Conservation (phyloP, 352 stramenopile species). For the Phytopythium vexans region DNA sequence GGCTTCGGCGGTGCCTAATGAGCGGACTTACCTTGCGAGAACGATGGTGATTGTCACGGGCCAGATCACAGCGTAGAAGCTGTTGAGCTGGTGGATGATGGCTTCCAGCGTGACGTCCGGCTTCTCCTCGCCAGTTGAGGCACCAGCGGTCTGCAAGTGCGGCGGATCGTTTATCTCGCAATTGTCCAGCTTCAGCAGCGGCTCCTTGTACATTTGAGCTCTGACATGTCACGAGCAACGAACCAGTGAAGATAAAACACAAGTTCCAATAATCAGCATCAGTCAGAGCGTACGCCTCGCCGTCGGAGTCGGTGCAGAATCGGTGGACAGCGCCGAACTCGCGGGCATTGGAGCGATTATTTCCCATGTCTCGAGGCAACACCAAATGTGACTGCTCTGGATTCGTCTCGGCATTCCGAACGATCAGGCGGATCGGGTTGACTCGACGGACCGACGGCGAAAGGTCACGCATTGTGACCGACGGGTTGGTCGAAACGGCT, state of each 20-base stretch:
- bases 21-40: conserved; percentile 38
- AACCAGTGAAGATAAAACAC: too few species aligned
- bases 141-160: conserved; percentile 15
- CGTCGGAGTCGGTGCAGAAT: conserved; percentile 21
- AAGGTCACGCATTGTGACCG: too few species aligned
- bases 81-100: conserved; percentile 66
- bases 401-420: too few species aligned
- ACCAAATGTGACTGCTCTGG: too few species aligned
- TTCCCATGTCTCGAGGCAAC: conserved; percentile 24
- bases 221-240: conserved; percentile 4
- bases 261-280: too few species aligned
- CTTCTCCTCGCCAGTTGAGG: conserved; percentile 5
- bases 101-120: conserved; percentile 23
- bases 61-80: conserved; percentile 72
- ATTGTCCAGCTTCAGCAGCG: conserved; percentile 32
- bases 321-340: conserved; percentile 20
- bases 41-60: conserved; percentile 75
- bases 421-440: too few species aligned
- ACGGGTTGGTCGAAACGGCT: too few species aligned
- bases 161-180: conserved; percentile 7
- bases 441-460: too few species aligned
- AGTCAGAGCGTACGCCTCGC: conserved; percentile 7
- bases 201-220: conserved; percentile 46
- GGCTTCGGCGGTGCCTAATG: neutral
- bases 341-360: conserved; percentile 23